These are phyloP conservation scores for Catunica adiposa DNA, from an alignment of 2,329 filamentous ascomycete genomes.

Conservation along the genomic window DNA sequence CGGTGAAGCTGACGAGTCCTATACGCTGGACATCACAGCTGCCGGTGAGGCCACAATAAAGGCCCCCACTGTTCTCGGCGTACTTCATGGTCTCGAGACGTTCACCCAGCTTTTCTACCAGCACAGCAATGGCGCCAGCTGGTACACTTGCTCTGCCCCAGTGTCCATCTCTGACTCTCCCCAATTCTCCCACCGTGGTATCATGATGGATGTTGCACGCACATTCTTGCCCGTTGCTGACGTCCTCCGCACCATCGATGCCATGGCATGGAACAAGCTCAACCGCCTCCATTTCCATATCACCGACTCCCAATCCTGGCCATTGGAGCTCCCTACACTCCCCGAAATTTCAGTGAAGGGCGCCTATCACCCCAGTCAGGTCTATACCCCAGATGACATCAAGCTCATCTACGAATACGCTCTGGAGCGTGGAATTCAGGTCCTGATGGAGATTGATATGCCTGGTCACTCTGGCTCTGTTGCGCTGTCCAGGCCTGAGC, in stretches of 20 bases:
- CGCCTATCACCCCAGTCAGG: constrained; percentile 49
- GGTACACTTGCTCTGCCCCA: constrained; percentile 58
- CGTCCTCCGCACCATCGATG: constrained; percentile 62
- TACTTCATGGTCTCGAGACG: constrained; percentile 57
- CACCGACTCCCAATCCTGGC: constrained; percentile 76
- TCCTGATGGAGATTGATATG: constrained; percentile 65
- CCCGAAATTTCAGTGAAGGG: constrained; percentile 57
- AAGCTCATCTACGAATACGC: constrained; percentile 54
- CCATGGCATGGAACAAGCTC: constrained; percentile 62
- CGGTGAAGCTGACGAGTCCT: constrained; percentile 58
- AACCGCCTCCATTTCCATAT: constrained; percentile 68
- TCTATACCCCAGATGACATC: constrained; percentile 52
- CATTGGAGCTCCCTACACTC: constrained; percentile 60
- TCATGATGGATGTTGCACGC: constrained; percentile 64
- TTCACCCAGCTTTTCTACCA: constrained; percentile 68
- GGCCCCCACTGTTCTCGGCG: constrained; percentile 49
- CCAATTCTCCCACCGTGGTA: constrained; percentile 57
- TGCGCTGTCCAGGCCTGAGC: constrained; percentile 48
- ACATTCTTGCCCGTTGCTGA: constrained; percentile 52
- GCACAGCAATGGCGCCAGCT: constrained; percentile 38
- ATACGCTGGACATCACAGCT: constrained; percentile 44
- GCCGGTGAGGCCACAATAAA: constrained; percentile 45
- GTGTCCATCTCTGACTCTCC: constrained; percentile 57
- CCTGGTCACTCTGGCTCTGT: constrained; percentile 62
- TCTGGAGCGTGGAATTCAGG: constrained; percentile 48